These are phyloP conservation scores for Tylopilus felleus DNA, from an alignment of 768 basidiomycete genomes.

Conservation along the genomic window DNA sequence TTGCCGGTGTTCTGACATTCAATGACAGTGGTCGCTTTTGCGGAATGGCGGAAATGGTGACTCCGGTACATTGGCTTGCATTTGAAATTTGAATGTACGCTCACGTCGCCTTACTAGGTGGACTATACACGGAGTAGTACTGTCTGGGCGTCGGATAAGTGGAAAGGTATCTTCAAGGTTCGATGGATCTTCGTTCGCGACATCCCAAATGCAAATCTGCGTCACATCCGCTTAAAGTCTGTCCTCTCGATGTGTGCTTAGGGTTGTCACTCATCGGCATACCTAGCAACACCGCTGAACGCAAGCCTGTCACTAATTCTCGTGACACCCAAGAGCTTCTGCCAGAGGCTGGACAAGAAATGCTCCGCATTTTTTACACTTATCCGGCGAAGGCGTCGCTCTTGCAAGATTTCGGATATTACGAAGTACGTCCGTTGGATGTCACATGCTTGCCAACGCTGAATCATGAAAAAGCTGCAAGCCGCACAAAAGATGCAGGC, in stretches of 20 bases:
- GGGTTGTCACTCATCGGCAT: constrained; percentile 11
- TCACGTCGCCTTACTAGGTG: constrained; percentile 43
- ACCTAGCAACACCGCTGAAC: constrained; percentile 89
- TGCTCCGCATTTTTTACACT: constrained; percentile 91
- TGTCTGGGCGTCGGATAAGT: constrained; percentile 99
- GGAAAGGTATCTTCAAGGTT: constrained; percentile 99
- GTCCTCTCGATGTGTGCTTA: constrained; percentile 5
- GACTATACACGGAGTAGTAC: constrained; percentile 93
- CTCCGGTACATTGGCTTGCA: constrained; percentile 54
- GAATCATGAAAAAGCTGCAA: constrained; percentile 56
- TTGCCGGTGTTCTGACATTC: constrained; percentile 9
- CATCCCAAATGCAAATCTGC: constrained; percentile 83
- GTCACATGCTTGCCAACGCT: neutral
- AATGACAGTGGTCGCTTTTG: constrained; percentile 86
- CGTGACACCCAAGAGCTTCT: constrained; percentile 96
- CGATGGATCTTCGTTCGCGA: constrained; percentile 97
- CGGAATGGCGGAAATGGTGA: constrained; percentile 98
- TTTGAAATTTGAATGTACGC: neutral
- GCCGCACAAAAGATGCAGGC: constrained; percentile 69
- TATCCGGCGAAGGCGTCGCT: constrained; percentile 92
- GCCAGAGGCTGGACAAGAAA: constrained; percentile 94
- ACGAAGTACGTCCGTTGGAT: constrained; percentile 56
- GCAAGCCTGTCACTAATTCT: constrained; percentile 97
- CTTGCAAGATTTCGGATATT: constrained; percentile 90
- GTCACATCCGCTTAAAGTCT: constrained; percentile 86